These are phyloP conservation scores for Escallonia rubra DNA, from an alignment of 129 eudicot species.

Conservation along the genomic window DNA sequence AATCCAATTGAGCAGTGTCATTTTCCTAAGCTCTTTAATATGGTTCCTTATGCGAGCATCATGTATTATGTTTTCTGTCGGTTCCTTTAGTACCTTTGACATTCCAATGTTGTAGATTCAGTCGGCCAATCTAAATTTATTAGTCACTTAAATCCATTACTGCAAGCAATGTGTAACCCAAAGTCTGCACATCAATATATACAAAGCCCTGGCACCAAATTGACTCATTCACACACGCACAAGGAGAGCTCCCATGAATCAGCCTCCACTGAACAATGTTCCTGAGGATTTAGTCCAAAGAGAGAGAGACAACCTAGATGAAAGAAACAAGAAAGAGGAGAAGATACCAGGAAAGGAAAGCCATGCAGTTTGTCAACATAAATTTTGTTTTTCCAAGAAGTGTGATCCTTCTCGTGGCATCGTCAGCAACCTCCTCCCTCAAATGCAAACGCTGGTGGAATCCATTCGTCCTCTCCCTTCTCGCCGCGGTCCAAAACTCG, in stretches of 20 bases:
- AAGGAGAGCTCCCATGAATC: not conserved
- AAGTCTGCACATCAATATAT: too few species aligned
- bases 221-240: too few species aligned
- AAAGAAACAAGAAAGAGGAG: constrained; percentile 20
- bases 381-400: constrained; percentile 28
- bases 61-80: too few species aligned
- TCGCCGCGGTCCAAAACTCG: constrained; percentile 13
- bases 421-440: constrained; percentile 13
- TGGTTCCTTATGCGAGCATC: too few species aligned
- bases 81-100: too few species aligned
- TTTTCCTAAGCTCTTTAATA: too few species aligned
- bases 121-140: too few species aligned
- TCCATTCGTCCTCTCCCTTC: constrained; percentile 23
- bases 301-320: constrained; percentile 16
- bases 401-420: constrained; percentile 20
- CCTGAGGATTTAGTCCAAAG: constrained; percentile 4
- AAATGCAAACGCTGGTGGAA: constrained; percentile 31
- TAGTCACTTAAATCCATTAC: too few species aligned
- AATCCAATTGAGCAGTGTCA: too few species aligned
- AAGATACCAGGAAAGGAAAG: constrained; percentile 20
- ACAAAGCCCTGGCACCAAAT: too few species aligned
- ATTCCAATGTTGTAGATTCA: too few species aligned
- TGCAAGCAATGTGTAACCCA: too few species aligned
- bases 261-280: not conserved
- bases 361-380: constrained; percentile 22